phyloP scores from a whole-genome alignment of 345 rosid genomes.

The Rhodamnia argentea region DNA sequence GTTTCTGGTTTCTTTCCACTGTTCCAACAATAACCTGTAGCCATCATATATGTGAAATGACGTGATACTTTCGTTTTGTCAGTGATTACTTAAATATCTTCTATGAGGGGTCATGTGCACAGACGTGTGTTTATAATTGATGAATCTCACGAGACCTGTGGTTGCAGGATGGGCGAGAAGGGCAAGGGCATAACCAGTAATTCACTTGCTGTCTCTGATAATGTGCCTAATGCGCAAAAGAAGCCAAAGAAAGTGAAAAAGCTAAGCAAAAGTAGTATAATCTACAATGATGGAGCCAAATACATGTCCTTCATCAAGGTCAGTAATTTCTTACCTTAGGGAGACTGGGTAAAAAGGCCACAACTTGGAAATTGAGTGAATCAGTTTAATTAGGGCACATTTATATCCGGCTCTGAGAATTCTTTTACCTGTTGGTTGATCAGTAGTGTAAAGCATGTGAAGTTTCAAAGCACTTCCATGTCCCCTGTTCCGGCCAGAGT shows the following conservation, averaged over 20 bases:
- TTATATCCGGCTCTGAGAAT: not conserved
- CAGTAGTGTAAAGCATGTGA: not conserved
- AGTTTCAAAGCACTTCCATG: not conserved
- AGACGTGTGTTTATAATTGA: not conserved
- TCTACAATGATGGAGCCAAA: conserved; percentile 59
- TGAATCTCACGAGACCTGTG: not conserved
- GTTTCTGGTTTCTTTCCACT: not conserved
- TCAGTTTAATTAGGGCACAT: not conserved
- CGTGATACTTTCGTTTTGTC: not conserved
- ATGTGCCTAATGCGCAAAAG: conserved; percentile 17
- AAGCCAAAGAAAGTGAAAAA: conserved; percentile 34
- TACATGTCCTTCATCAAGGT: conserved; percentile 97
- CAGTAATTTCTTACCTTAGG: conserved; percentile 10
- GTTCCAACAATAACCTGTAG: not conserved
- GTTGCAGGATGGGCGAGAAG: conserved; percentile 38
- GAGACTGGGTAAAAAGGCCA: not conserved
- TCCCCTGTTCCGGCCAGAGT: not conserved
- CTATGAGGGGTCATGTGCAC: not conserved
- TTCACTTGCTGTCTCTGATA: conserved; percentile 23
- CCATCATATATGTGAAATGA: not conserved
- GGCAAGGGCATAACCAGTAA: conserved; percentile 30
- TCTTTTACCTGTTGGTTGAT: not conserved
- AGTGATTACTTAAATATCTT: not conserved
- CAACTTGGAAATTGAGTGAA: not conserved
- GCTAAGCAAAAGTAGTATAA: conserved; percentile 36